Evolutionary conservation across 257 asterid genomes (phyloP), one percentile per base, ranked within the genome.

Genomic region (Schizonepeta tenuifolia): DNA sequence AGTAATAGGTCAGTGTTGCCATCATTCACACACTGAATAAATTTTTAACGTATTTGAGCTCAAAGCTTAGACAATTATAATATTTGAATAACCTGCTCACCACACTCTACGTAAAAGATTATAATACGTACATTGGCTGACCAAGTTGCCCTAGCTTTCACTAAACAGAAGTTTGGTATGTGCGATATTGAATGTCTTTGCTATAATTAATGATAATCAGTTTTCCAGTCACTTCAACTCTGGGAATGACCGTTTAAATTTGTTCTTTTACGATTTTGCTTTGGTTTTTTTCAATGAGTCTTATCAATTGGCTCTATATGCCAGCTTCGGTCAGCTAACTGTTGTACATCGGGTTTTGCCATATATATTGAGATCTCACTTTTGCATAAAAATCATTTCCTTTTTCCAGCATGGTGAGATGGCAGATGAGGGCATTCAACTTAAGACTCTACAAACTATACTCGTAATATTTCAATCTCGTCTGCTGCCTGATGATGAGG

Each of bases 401-500:
- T 44, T 62, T 63, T 76, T 74, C 61, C 87, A 94, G 99, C 99
- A 94, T 53, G 87, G 96, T 80, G 98, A 94, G 83, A 94, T 94
- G 96, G 92, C 88, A 49, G 98, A 94, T 75, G 99, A 94, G 77
- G 84, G 87, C 74, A 81, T 94, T 78, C 99, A 94, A 67, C 92
- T 94, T 57, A 94, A 91, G 87, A 89, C 98, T 74, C 80, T 94
- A 79, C 99, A 94, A 76, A 94, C 99, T 57, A 90, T 94, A 77
- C 92, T 94, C 77, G 75, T 91, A 70, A 81, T 94, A 77, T 91
- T 91, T 83, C 99, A 94, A 72, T 94, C 99, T 71, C 91, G 84
- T 70, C 79, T 94, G 61, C 97, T 79, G 77, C 99, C 99, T 68
- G 93, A 94, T 86, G 82, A 87, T 67, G 98, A 94, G 99, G 99